These are phyloP conservation scores for Agroathelia rolfsii DNA, from an alignment of 1,284 basidiomycete species.

Conservation along the genomic window DNA sequence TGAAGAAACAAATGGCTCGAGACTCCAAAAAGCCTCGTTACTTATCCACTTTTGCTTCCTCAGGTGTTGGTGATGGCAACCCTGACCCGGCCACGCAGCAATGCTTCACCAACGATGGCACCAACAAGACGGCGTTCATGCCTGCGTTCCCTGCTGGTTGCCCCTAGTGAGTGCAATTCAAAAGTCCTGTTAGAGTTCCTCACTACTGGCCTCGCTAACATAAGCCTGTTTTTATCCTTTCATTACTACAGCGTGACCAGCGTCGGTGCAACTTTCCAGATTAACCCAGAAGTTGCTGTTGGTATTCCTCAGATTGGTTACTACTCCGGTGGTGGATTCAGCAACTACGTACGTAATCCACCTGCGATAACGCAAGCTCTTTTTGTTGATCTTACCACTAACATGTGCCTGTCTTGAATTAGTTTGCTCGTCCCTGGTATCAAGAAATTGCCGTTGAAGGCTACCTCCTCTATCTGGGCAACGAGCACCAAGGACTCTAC, in stretches of 20 bases:
- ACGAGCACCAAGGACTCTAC: constrained; percentile 19
- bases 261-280: constrained; percentile 21
- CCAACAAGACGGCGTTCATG: constrained; percentile 22
- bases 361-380: too few species aligned
- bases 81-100: constrained; percentile 11
- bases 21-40: too few species aligned
- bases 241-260: constrained; percentile 25
- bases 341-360: too few species aligned
- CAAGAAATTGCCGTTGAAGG: constrained; percentile 21
- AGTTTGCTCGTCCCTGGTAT: constrained; percentile 22
- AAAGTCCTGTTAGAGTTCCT: constrained; percentile 7
- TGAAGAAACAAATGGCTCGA: too few species aligned
- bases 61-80: constrained; percentile 26
- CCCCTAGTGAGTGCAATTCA: too few species aligned
- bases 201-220: neutral
- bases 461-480: constrained; percentile 23
- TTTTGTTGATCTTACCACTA: too few species aligned
- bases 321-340: constrained; percentile 27
- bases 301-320: too few species aligned
- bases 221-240: constrained; percentile 11
- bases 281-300: constrained; percentile 15
- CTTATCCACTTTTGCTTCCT: constrained; percentile 29
- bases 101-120: constrained; percentile 1
- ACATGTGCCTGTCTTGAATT: too few species aligned
- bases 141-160: constrained; percentile 30